Base-by-base conservation (phyloP, 768 basidiomycete species). In the Saitozyma podzolica region DNA sequence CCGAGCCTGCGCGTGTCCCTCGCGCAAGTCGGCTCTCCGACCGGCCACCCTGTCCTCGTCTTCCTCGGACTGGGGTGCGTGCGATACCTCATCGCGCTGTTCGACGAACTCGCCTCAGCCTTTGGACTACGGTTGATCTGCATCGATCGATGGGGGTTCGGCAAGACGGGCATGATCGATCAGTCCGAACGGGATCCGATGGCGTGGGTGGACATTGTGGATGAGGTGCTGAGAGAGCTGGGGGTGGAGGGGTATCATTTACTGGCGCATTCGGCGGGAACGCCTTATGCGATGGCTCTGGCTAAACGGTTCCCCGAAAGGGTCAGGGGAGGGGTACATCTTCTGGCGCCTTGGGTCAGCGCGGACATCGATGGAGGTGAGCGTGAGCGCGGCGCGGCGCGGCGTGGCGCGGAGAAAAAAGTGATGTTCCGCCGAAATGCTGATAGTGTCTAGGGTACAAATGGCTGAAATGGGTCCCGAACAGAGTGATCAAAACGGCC, bases 331-430 rank as follows among this genome's bases (percentile, higher is more conserved):
- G 87, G 90, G 61, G 80, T 98, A 11, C 91, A 92, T 73, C 80
- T 99, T 40, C 82, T 99, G 20, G 93, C 95, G 0, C 95, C 95
- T 17, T 99, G 96, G 96, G 92, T 97, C 29, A 89, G 89, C n/a
- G 87, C 89, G 29, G 86, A 88, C 49, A 75, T 79, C 47, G 95
- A 95, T 78, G 88, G 84, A 67, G 88, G 93, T 93, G 78, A 75
- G 91, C 81, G 29, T 29, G 29, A 29, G 5, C 29, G 29, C 5
- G 29, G 5, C 29, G 5, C 29, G 29, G 5, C 29, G 29, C 29
- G 29, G 29, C 29, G 29, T 5, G 29, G 2, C 5, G 29, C 29
- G 29, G 29, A 29, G 29, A 5, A 29, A 29, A 9, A 20, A 7
- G 37, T 14, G 8, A 20, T 59, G 29, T 2, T 9, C 3, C 13